phyloP scores from a whole-genome alignment of 371 early-diverging fungal species.

The Apophysomyces sp. region DNA sequence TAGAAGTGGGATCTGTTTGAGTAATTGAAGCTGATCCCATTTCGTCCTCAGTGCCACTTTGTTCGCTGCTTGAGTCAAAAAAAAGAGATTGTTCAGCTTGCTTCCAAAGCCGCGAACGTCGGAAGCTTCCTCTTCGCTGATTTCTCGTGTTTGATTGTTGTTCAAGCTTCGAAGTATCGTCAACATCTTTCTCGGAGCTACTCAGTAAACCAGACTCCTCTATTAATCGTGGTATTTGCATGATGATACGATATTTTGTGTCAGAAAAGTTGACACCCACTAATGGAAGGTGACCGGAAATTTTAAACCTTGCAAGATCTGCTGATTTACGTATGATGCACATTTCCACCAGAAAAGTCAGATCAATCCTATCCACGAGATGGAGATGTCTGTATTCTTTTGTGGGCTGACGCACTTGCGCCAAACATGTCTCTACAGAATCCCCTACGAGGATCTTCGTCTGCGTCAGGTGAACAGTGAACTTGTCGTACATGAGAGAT shows the following conservation, averaged over 20 bases:
- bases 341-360: slow-evolving; percentile 78
- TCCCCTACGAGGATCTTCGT: slow-evolving; percentile 85
- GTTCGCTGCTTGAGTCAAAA: slow-evolving; percentile 33
- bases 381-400: slow-evolving; percentile 60
- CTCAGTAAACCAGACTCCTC: slow-evolving; percentile 42
- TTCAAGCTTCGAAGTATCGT: neutral
- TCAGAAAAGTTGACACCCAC: slow-evolving; percentile 92
- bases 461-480: slow-evolving; percentile 78
- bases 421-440: slow-evolving; percentile 74
- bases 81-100: slow-evolving; percentile 20
- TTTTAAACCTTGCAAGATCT: slow-evolving; percentile 72
- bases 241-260: slow-evolving; percentile 88
- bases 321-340: slow-evolving; percentile 84
- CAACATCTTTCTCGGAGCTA: neutral
- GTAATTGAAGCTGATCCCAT: slow-evolving; percentile 19
- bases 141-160: neutral
- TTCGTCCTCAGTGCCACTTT: slow-evolving; percentile 27
- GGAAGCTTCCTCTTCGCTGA: neutral
- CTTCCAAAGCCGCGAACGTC: slow-evolving; percentile 26
- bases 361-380: slow-evolving; percentile 86
- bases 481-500: slow-evolving; percentile 89
- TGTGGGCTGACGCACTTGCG: slow-evolving; percentile 54
- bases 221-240: slow-evolving; percentile 73
- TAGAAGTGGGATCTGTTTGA: slow-evolving; percentile 11
- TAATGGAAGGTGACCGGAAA: slow-evolving; percentile 85